These are phyloP conservation scores for Ottelia alismoides DNA, from an alignment of 106 monocot genomes.

Conservation along the genomic window DNA sequence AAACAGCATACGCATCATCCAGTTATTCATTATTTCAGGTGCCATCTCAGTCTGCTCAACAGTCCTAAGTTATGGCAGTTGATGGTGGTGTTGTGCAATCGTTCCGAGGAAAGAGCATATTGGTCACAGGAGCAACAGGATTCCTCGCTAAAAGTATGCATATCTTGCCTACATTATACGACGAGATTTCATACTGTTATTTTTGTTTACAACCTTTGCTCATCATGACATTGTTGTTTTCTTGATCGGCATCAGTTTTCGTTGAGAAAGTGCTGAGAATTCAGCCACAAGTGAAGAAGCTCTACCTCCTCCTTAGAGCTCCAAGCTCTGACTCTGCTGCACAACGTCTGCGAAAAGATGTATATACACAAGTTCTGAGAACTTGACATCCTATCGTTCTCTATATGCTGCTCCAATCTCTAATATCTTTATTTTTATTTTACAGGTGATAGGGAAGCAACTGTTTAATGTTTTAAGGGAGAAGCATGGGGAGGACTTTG, in stretches of 20 bases:
- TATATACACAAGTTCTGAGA: too few species aligned
- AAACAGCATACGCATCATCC: too few species aligned
- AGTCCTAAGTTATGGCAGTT: constrained; percentile 6
- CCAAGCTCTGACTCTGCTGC: constrained; percentile 19
- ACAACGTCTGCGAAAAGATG: constrained; percentile 31
- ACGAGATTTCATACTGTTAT: not conserved
- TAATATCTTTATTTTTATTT: not conserved
- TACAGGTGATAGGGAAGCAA: constrained; percentile 40
- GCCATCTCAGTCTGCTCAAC: too few species aligned
- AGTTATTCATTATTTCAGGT: too few species aligned
- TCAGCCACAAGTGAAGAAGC: constrained; percentile 57
- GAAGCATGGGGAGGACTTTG: constrained; percentile 30
- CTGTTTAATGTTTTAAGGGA: constrained; percentile 44
- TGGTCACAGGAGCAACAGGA: constrained; percentile 6
- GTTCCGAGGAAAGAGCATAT: constrained; percentile 1
- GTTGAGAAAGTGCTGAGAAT: constrained; percentile 71
- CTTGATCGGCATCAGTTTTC: constrained; percentile 26
- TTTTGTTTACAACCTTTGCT: not conserved
- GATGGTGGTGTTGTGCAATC: constrained; percentile 5
- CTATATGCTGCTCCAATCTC: too few species aligned
- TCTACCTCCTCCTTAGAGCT: constrained; percentile 58
- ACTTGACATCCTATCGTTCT: too few species aligned
- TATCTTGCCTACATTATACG: not conserved
- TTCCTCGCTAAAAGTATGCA: constrained; percentile 5
- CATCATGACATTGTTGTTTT: not conserved